Percentiles rank a stretch among this genome's conserved stretches.
Evolutionary conservation across 495 filamentous ascomycete species (phyloP).

Genomic region (Melanomma pulvis-pyrius): DNA sequence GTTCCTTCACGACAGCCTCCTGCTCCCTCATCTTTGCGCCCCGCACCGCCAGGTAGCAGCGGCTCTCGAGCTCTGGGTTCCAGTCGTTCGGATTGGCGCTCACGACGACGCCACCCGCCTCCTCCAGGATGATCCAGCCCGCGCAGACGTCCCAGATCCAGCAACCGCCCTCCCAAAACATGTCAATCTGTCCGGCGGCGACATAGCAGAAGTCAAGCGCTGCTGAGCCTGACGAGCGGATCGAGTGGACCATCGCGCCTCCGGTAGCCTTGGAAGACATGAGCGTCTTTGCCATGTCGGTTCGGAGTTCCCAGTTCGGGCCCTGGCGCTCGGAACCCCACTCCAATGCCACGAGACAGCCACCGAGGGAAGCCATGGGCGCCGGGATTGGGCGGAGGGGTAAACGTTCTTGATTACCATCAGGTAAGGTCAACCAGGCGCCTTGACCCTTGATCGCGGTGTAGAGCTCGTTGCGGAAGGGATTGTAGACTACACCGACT

Average conservation of each 20-base stretch:
- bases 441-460: conserved; percentile 30
- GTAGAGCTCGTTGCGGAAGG: conserved; percentile 28
- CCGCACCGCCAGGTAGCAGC: conserved; percentile 33
- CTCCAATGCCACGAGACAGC: conserved; percentile 33
- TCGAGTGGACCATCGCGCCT: conserved; percentile 32
- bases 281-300: conserved; percentile 15
- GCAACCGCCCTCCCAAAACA: conserved; percentile 35
- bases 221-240: conserved; percentile 32
- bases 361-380: conserved; percentile 25
- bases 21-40: conserved; percentile 22
- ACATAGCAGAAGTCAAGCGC: conserved; percentile 40
- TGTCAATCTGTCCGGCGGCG: conserved; percentile 31
- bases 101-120: conserved; percentile 34
- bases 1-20: conserved; percentile 23
- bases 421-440: conserved; percentile 17
- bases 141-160: conserved; percentile 39
- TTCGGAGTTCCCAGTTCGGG: conserved; percentile 36
- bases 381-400: conserved; percentile 16
- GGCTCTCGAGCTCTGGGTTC: conserved; percentile 31
- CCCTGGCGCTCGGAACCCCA: conserved; percentile 36
- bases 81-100: conserved; percentile 34
- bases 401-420: conserved; percentile 9
- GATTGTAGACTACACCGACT: conserved; percentile 36
- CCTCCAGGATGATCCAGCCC: conserved; percentile 38
- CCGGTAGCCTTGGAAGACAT: conserved; percentile 19